phyloP scores from a whole-genome alignment of 2,329 filamentous ascomycete species.

The Keithomyces neogunnii region DNA sequence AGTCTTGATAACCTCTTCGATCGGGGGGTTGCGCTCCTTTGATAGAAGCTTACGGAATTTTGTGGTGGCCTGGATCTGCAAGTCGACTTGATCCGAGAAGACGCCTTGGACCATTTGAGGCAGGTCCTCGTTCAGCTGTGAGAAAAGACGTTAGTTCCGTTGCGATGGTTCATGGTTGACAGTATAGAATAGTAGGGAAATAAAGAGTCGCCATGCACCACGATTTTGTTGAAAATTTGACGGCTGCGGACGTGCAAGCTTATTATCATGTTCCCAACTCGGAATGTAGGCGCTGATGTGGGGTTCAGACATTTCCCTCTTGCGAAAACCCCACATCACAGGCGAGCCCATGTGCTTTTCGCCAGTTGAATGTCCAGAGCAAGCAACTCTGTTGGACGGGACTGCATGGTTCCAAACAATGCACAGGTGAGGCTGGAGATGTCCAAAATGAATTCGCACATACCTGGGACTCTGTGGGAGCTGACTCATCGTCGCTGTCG shows the following conservation, averaged over 20 bases:
- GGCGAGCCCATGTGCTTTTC: slow-evolving; percentile 7
- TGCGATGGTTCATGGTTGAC: too few relatives aligned
- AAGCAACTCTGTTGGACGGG: background rate
- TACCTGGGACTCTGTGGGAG: slow-evolving; percentile 95
- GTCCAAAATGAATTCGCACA: slow-evolving; percentile 4
- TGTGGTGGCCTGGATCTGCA: slow-evolving; percentile 93
- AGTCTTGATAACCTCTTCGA: slow-evolving; percentile 98
- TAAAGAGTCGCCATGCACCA: background rate
- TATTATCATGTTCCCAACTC: slow-evolving; percentile 6
- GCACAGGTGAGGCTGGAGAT: background rate
- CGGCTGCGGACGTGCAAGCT: slow-evolving; percentile 8
- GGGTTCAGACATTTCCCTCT: slow-evolving; percentile 16
- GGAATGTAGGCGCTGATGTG: slow-evolving; percentile 21
- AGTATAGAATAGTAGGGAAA: background rate
- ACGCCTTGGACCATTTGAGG: slow-evolving; percentile 97
- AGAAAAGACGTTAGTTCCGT: background rate
- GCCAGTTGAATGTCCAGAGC: background rate
- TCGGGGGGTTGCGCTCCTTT: slow-evolving; percentile 97
- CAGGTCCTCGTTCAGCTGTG: slow-evolving; percentile 89
- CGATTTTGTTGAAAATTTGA: background rate
- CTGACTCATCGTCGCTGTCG: slow-evolving; percentile 95
- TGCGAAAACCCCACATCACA: slow-evolving; percentile 24
- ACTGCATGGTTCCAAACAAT: background rate
- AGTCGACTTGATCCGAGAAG: slow-evolving; percentile 97
- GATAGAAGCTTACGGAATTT: slow-evolving; percentile 97